Conservation (phyloP, 2,329 filamentous ascomycete species). For the Aspergillus quadricinctus region DNA sequence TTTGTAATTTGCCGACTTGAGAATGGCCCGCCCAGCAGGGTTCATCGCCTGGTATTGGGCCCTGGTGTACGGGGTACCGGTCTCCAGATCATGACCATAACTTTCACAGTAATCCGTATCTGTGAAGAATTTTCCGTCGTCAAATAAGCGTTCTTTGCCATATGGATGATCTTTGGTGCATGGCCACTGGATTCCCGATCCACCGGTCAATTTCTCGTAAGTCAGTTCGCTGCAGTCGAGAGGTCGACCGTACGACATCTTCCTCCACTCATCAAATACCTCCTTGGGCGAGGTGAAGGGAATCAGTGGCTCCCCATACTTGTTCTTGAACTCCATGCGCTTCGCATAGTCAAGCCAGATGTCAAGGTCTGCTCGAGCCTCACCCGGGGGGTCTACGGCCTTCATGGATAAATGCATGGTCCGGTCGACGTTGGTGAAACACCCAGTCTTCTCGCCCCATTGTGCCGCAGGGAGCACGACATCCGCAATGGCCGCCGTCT, state of each 20-base stretch:
- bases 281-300: slow-evolving; percentile 29
- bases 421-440: slow-evolving; percentile 38
- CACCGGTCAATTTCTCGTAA: slow-evolving; percentile 33
- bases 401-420: slow-evolving; percentile 37
- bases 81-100: slow-evolving; percentile 37
- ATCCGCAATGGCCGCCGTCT: slow-evolving; percentile 35
- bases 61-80: slow-evolving; percentile 29
- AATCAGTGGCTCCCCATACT: slow-evolving; percentile 28
- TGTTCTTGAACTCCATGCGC: slow-evolving; percentile 34
- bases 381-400: slow-evolving; percentile 36
- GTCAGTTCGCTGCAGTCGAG: slow-evolving; percentile 33
- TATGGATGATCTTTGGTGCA: slow-evolving; percentile 30
- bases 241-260: slow-evolving; percentile 29
- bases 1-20: slow-evolving; percentile 32
- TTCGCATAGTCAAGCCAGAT: slow-evolving; percentile 34
- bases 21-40: slow-evolving; percentile 32
- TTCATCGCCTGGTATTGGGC: slow-evolving; percentile 27
- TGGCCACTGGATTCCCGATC: slow-evolving; percentile 38
- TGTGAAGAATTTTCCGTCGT: slow-evolving; percentile 33
- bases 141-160: slow-evolving; percentile 33
- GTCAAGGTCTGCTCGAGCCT: slow-evolving; percentile 32
- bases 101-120: slow-evolving; percentile 34
- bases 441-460: slow-evolving; percentile 38
- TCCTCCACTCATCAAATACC: slow-evolving; percentile 36
- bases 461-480: slow-evolving; percentile 36